These are phyloP conservation scores for Carex kokanica DNA, from an alignment of 176 grass and related monocot species.

Conservation along the genomic window DNA sequence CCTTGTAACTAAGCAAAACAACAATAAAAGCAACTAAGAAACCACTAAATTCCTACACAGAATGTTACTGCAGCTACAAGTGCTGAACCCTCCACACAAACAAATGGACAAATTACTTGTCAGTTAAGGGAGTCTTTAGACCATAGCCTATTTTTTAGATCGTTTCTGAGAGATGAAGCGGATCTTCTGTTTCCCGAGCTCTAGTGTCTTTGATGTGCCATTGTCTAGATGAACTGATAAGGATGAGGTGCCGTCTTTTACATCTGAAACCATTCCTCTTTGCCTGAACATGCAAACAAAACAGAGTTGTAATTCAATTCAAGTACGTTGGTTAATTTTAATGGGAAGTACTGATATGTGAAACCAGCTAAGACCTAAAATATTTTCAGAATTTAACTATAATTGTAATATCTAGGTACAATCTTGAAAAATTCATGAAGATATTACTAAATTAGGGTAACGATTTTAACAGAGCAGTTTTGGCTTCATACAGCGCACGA, in stretches of 20 bases:
- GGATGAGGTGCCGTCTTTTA: slow-evolving; percentile 29
- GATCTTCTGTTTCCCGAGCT: slow-evolving; percentile 33
- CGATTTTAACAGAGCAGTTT: too few relatives aligned
- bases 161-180: slow-evolving; percentile 41
- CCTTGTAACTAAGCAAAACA: background rate
- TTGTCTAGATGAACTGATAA: slow-evolving; percentile 37
- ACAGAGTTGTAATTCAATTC: background rate
- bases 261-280: slow-evolving; percentile 40
- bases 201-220: slow-evolving; percentile 31
- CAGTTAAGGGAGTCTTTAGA: background rate
- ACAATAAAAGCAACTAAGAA: slow-evolving; percentile 12
- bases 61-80: background rate
- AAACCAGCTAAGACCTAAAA: background rate
- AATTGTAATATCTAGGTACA: background rate
- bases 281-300: slow-evolving; percentile 20
- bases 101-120: background rate
- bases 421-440: background rate
- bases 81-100: background rate
- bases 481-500: too few relatives aligned
- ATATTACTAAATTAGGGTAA: too few relatives aligned
- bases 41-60: background rate
- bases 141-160: slow-evolving; percentile 22
- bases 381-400: background rate
- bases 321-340: background rate
- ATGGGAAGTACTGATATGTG: background rate